Evolutionary conservation across 1,139 yeast species (phyloP), one percentile per base, ranked within the genome.

Genomic region (Nakaseomyces bracarensis): DNA sequence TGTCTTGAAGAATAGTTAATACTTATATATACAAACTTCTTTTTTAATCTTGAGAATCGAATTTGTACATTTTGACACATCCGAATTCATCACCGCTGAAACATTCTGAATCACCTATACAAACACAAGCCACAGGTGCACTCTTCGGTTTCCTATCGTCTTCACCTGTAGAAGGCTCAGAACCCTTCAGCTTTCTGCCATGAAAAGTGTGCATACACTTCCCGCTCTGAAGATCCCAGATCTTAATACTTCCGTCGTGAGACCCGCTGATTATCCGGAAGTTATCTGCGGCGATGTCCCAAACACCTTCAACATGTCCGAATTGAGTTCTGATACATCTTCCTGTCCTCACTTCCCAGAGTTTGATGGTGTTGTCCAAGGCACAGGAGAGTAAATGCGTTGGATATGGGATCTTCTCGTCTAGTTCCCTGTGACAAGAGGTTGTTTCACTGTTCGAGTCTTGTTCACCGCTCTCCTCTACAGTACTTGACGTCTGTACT

Each of bases 231-330:
- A 91, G 68, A 61, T 91, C 98, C 97, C 97, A 91, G 5, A 91
- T 85, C 63, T 91, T 91, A 48, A 87, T 83, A 43, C 80, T 70
- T 50, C 86, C 74, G 65, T 91, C 97, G 58, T 89, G 96, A 1
- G 96, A 91, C 2, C 96, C 97, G 57, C 93, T 80, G 14, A 89
- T 84, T 36, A 91, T 83, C 51, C 98, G 73, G 70, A 91, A 91
- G 35, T 91, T 87, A 66, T 91, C 97, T 0, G 96, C 94, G 14
- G 91, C 86, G 46, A 91, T 82, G 33, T 91, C 85, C 96, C 97
- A 89, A 15, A 91, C 95, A 15, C 97, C 97, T 63, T 91, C 97
- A 43, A 89, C 86, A 58, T 91, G 98, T 4, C 98, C 98, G 65
- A 89, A 89, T 60, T 91, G 89, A 0, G 98, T 89, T 45, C 96